A percentile compares a stretch with the other conserved stretches of the same genome.
Conservation (phyloP, 257 asterid genomes). For the Nicotiana paniculata region DNA sequence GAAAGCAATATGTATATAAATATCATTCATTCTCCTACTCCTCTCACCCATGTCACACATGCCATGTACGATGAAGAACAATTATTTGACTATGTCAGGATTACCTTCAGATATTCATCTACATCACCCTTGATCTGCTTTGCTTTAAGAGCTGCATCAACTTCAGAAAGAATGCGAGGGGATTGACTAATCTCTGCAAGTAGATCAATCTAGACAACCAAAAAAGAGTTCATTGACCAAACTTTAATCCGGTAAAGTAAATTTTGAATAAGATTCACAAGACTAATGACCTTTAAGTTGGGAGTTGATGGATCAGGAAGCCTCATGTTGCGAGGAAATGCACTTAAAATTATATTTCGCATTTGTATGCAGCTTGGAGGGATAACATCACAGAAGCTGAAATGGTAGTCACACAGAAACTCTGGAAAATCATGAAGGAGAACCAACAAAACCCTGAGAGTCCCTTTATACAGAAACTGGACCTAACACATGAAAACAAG, state of each 20-base stretch:
- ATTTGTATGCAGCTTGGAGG: conserved; percentile 97
- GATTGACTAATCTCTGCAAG: conserved; percentile 77
- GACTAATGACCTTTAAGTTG: conserved; percentile 59
- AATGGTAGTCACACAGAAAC: conserved; percentile 96
- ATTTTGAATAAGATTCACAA: background rate
- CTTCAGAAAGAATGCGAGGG: conserved; percentile 90
- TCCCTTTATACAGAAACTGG: conserved; percentile 84
- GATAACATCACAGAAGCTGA: conserved; percentile 98
- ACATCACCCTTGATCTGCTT: conserved; percentile 81
- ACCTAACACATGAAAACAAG: conserved; percentile 36
- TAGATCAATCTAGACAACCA: conserved; percentile 62
- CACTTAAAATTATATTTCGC: conserved; percentile 93
- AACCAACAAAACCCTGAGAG: conserved; percentile 89
- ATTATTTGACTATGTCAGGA: background rate
- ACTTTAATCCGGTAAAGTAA: conserved; percentile 2
- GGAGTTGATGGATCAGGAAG: conserved; percentile 98
- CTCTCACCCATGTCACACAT: background rate
- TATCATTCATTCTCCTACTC: background rate
- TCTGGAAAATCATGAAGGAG: conserved; percentile 98
- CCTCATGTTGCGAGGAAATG: conserved; percentile 98
- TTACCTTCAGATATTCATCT: conserved; percentile 90
- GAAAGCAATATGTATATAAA: background rate
- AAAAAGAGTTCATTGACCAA: background rate
- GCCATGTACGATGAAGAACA: background rate
- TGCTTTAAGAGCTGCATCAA: conserved; percentile 83